Evolutionary conservation across 2,329 filamentous ascomycete species (phyloP), one percentile per base, ranked within the genome.

Genomic region (Ophiostoma pallidulum): DNA sequence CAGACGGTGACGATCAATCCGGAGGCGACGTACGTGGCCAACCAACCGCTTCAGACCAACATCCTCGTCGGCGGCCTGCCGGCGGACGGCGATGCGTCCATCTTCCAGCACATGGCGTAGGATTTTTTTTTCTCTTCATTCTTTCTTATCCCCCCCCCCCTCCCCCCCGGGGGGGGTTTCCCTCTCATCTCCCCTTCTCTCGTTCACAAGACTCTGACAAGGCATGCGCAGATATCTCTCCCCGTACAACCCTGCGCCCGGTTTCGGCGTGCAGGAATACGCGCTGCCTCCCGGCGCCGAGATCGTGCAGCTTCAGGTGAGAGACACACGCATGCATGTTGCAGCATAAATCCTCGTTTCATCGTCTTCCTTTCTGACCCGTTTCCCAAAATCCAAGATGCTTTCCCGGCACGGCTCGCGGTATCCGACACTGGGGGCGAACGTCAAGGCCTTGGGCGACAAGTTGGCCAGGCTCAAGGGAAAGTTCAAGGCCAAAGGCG

Each of bases 251-350:
- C 79, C 83, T 0, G 80, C 82, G 47, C 76, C 82, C 0, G 85
- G 85, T 1, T 89, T 88, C 53, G 85, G 85, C 3, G 82, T 86
- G 0, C 68, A 82, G 14, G 85, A 90, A 62, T 84, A 82, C 56
- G 71, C 82, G 3, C 62, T 86, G 14, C 84, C 83, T 1, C 61
- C 68, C 7, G 82, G 78, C 12, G 75, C 83, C 0, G 78, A 82
- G 49, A 84, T 88, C 42, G 69, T 80, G 24, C 82, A 86, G 66
- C 67, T 89, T 18, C 74, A 76, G 51, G 65, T 66, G 45, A 41
- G 61, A 48, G 13, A 26, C 20, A n/a, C n/a, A n/a, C n/a, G n/a
- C n/a, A n/a, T n/a, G n/a, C n/a, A n/a, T n/a, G n/a, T n/a, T n/a
- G n/a, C n/a, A n/a, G n/a, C n/a, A n/a, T n/a, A n/a, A n/a, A n/a